phyloP scores from a whole-genome alignment of 306 rosid genomes.

The Acacia melanoxylon region DNA sequence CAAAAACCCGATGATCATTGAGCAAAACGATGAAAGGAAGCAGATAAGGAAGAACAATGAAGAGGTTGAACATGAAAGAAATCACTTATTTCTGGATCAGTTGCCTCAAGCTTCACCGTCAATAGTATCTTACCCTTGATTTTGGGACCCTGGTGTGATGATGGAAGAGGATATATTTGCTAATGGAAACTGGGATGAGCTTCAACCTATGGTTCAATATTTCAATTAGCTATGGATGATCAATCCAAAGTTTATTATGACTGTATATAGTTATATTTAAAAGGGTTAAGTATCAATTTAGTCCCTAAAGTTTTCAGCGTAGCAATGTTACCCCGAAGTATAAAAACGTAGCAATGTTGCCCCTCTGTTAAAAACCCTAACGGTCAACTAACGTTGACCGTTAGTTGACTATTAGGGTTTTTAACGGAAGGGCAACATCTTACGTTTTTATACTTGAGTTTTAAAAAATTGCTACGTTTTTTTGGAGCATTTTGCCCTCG shows the following conservation, averaged over 20 bases:
- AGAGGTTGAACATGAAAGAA: slow-evolving; percentile 30
- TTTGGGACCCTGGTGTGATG: slow-evolving; percentile 36
- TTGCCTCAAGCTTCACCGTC: slow-evolving; percentile 37
- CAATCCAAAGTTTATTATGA: slow-evolving; percentile 46
- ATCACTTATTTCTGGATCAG: slow-evolving; percentile 32
- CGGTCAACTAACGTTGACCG: too few relatives aligned
- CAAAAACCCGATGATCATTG: slow-evolving; percentile 39
- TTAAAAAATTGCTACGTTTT: too few relatives aligned
- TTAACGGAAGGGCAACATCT: too few relatives aligned
- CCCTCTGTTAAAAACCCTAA: too few relatives aligned
- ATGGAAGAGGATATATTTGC: slow-evolving; percentile 41
- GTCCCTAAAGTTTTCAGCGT: too few relatives aligned
- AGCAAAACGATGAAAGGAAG: slow-evolving; percentile 36
- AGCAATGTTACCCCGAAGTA: too few relatives aligned
- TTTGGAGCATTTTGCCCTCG: too few relatives aligned
- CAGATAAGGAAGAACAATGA: background rate
- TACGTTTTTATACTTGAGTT: too few relatives aligned
- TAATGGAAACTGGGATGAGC: slow-evolving; percentile 73
- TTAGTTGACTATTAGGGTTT: too few relatives aligned
- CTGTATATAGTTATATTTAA: slow-evolving; percentile 9
- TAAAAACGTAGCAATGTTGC: too few relatives aligned
- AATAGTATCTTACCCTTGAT: slow-evolving; percentile 28
- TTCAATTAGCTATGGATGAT: slow-evolving; percentile 46
- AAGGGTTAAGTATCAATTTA: too few relatives aligned
- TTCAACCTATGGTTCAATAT: slow-evolving; percentile 51